phyloP scores from a whole-genome alignment of 441 rosid species.

The Hypseocharis bilobata region DNA sequence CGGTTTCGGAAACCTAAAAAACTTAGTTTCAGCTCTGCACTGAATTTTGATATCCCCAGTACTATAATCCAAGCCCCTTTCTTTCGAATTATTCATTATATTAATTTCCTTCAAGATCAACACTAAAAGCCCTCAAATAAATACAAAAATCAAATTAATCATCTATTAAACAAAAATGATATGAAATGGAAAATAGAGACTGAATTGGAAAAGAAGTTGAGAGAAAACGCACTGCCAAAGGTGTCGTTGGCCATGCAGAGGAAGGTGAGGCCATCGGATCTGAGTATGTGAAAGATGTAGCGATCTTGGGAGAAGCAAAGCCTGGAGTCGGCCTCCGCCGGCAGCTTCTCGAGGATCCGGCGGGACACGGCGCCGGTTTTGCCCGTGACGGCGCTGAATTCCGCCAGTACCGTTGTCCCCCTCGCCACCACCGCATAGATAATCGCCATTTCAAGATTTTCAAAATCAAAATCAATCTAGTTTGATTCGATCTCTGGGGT shows the following conservation, averaged over 20 bases:
- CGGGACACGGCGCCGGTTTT: constrained; percentile 78
- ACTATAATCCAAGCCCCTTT: no score
- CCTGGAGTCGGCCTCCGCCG: constrained; percentile 51
- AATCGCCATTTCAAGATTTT: constrained; percentile 97
- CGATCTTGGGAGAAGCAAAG: constrained; percentile 89
- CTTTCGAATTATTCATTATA: no score
- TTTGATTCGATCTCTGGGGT: no score
- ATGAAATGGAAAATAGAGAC: no score
- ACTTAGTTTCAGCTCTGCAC: no score
- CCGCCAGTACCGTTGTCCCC: constrained; percentile 79
- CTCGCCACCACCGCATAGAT: constrained; percentile 79
- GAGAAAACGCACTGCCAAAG: constrained; percentile 74
- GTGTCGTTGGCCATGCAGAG: constrained; percentile 93
- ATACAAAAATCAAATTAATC: no score
- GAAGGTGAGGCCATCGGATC: constrained; percentile 79
- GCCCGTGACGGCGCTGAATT: constrained; percentile 90
- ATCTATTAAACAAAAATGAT: no score
- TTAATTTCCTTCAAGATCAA: no score
- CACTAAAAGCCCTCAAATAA: no score
- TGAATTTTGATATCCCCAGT: no score
- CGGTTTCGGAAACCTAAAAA: no score
- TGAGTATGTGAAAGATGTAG: constrained; percentile 78
- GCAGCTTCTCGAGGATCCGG: constrained; percentile 81
- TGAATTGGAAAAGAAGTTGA: not conserved
- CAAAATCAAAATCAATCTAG: no score